phyloP scores from a whole-genome alignment of 495 filamentous ascomycete genomes.

The Hyaloscypha variabilis region DNA sequence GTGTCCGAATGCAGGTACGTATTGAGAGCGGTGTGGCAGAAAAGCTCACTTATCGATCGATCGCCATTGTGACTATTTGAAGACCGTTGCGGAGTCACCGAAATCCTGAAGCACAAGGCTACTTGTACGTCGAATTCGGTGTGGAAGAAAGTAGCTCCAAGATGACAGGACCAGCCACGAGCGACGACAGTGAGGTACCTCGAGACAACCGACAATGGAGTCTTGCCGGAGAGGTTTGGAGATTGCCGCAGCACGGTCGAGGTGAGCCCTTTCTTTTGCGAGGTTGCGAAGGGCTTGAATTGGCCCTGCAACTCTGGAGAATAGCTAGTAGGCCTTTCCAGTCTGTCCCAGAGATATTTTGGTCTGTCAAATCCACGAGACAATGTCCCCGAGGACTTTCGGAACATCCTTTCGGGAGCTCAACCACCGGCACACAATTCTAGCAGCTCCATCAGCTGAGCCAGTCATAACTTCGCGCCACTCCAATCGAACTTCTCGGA shows the following conservation, averaged over 20 bases:
- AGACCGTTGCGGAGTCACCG: no score
- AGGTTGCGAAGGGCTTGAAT: no score
- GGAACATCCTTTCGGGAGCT: not conserved
- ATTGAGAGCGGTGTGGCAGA: not conserved
- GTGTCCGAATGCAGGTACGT: not conserved
- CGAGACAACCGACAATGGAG: not conserved
- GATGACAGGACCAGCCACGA: not conserved
- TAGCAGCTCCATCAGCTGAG: not conserved
- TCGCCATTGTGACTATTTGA: not conserved
- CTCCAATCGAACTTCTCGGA: conserved; percentile 6
- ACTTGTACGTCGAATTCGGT: not conserved
- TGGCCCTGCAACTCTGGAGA: no score
- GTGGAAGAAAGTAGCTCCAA: not conserved
- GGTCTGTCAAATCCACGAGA: no score
- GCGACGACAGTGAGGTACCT: not conserved
- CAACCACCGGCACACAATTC: not conserved
- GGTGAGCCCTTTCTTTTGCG: no score
- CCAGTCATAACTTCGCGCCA: not conserved
- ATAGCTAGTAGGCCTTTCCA: no score
- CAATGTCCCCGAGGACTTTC: no score
- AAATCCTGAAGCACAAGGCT: not conserved
- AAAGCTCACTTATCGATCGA: not conserved
- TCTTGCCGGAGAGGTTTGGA: not conserved
- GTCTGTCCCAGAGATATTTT: no score
- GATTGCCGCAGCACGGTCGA: no score